These are phyloP conservation scores for Ligustrum vulgare DNA, from an alignment of 257 asterid species.

Conservation along the genomic window DNA sequence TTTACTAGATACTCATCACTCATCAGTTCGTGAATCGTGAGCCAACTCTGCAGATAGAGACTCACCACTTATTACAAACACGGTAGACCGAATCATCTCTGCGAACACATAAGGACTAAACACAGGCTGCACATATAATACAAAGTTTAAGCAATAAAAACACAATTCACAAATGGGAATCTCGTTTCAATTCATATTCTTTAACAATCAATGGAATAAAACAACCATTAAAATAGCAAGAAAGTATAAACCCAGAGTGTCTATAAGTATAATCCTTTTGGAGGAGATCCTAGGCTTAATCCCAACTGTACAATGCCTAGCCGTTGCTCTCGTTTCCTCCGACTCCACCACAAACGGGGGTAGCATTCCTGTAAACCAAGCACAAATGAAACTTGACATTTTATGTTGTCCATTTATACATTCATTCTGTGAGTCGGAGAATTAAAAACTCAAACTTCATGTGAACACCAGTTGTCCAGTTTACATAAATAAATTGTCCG, in stretches of 20 bases:
- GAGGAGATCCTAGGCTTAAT: slow-evolving; percentile 86
- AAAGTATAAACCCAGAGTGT: slow-evolving; percentile 66
- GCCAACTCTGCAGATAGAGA: slow-evolving; percentile 87
- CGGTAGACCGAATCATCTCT: slow-evolving; percentile 83
- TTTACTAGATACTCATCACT: slow-evolving; percentile 86
- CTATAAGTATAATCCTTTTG: slow-evolving; percentile 90
- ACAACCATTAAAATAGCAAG: slow-evolving; percentile 3
- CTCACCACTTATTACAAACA: slow-evolving; percentile 74
- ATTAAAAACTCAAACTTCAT: too few relatives aligned
- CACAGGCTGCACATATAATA: slow-evolving; percentile 66
- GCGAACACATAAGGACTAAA: slow-evolving; percentile 87
- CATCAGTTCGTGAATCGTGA: slow-evolving; percentile 93
- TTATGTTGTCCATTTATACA: too few relatives aligned
- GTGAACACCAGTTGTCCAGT: too few relatives aligned
- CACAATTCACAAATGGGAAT: background rate
- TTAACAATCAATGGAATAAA: background rate
- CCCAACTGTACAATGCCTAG: slow-evolving; percentile 82
- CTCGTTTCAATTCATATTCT: slow-evolving; percentile 10
- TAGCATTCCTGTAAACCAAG: slow-evolving; percentile 61
- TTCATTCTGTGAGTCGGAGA: too few relatives aligned
- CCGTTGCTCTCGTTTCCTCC: slow-evolving; percentile 82
- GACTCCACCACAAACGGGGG: slow-evolving; percentile 81
- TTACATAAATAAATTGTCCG: too few relatives aligned
- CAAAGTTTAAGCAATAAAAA: slow-evolving; percentile 1
- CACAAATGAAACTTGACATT: background rate